phyloP scores from a whole-genome alignment of 2,329 filamentous ascomycete species.

The Magnaporthales sp. region DNA sequence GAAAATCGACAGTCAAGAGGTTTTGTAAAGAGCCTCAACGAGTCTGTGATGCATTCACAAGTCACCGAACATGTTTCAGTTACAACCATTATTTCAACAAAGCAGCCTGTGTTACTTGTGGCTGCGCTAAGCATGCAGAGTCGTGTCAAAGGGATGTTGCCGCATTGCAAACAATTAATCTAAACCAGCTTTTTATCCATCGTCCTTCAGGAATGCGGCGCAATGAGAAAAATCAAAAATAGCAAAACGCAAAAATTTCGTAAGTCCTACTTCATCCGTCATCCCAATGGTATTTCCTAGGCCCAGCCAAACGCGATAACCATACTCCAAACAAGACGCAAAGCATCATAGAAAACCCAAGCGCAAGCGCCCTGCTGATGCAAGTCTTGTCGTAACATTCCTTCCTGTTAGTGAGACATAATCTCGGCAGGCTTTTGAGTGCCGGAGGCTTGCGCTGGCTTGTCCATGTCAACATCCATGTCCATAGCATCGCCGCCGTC shows the following conservation, averaged over 20 bases:
- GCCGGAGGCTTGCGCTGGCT: conserved; percentile 9
- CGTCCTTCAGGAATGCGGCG: background rate
- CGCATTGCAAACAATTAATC: background rate
- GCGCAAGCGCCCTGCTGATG: background rate
- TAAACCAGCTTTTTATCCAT: background rate
- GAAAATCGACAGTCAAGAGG: background rate
- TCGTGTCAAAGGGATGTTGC: background rate
- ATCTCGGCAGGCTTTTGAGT: conserved; percentile 16
- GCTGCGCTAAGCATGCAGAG: background rate
- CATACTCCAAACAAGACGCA: background rate
- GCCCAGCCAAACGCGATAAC: background rate
- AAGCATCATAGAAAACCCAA: background rate
- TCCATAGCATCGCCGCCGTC: conserved; percentile 25
- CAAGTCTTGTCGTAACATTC: background rate
- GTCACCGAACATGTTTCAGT: background rate
- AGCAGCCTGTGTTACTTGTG: background rate
- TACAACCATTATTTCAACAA: background rate
- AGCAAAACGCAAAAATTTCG: background rate
- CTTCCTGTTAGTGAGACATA: conserved; percentile 15
- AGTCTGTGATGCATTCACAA: background rate
- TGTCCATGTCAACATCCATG: conserved; percentile 19
- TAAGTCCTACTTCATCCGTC: conserved; percentile 6
- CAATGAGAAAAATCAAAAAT: background rate
- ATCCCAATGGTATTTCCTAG: conserved; percentile 1
- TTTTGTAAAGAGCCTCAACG: background rate